A percentile compares a stretch with the other conserved stretches of the same genome.
These are phyloP conservation scores for Aspergillus transmontanensis DNA, from an alignment of 2,329 filamentous ascomycete genomes.

Conservation along the genomic window DNA sequence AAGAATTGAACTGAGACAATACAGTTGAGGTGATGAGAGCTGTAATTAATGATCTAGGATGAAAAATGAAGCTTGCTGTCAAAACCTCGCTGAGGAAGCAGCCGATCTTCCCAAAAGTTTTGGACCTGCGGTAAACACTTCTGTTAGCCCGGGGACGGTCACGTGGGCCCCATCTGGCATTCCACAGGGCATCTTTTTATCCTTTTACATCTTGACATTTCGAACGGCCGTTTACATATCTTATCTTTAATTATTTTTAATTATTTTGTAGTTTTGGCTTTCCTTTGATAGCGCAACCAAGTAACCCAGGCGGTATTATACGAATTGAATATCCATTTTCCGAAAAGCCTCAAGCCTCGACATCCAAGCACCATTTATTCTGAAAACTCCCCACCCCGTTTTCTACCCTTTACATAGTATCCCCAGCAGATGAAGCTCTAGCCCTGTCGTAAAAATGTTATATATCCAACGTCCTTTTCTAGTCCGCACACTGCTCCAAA, in stretches of 20 bases:
- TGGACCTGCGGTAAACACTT: conserved; percentile 26
- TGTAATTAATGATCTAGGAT: not conserved
- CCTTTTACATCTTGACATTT: no score
- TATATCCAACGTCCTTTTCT: conserved; percentile 41
- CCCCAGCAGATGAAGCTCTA: not conserved
- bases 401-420: not conserved
- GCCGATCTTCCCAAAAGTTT: conserved; percentile 22
- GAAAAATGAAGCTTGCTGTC: not conserved
- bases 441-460: conserved; percentile 55
- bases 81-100: conserved; percentile 1
- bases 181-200: not conserved
- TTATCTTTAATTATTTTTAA: not conserved
- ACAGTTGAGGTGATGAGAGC: not conserved
- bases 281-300: not conserved
- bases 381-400: not conserved
- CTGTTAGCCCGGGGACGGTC: conserved; percentile 26
- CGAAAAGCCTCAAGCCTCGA: not conserved
- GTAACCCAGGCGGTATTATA: not conserved
- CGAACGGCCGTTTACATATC: no score
- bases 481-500: conserved; percentile 55
- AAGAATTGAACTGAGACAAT: not conserved
- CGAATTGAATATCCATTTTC: not conserved
- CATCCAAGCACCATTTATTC: not conserved
- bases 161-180: conserved; percentile 15
- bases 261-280: not conserved